Base-by-base conservation (phyloP, 2,329 filamentous ascomycete genomes). In the Corinectria fuckeliana region DNA sequence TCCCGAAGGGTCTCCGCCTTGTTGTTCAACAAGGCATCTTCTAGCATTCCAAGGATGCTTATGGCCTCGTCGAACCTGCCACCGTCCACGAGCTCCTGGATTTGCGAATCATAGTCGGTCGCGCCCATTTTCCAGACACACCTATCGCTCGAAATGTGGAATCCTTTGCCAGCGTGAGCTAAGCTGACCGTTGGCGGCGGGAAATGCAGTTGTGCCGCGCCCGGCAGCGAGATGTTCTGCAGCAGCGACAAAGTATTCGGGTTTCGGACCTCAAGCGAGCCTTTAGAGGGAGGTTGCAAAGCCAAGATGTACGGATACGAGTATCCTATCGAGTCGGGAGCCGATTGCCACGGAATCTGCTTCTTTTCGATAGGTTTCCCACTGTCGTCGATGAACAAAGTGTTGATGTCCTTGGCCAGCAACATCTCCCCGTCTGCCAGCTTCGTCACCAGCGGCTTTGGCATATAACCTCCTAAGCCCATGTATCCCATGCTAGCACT, bases 401-500 rank as follows among this genome's bases (percentile, higher is more conserved):
- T 96, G 74, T 97, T 96, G 70, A 97, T 92, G 69, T 99, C 95
- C 75, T 96, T 97, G n/a, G 94, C 92, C n/a, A 99, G 82, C 58
- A 99, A 79, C 73, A 98, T 86, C 76, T 97, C 87, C 4, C 91
- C 91, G 64, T 96, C 91, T 3, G 87, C 86, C 11, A 99, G 82
- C 67, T 90, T 90, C 5, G 93, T 89, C 5, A 92, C 92, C 69
- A 99, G 82, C 6, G 95, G 96, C 71, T 92, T 96, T 2, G 95
- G 94, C 56, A 94, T 92, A 80, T 93, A 95, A 39, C 92, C 91
- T 49, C 92, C 93, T 73, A 98, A 88, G 1, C 94, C 94, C 85
- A 98, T 96, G 72, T 98, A 98, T 42, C 93, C 93, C 92, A 98
- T 97, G 47, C 92, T 91, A 7, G 90, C 91, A 54, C 89, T 91